A percentile compares a stretch with the other conserved stretches of the same genome.
Evolutionary conservation across 371 early-diverging fungal species (phyloP).

Genomic region (Lichtheimia ornata): DNA sequence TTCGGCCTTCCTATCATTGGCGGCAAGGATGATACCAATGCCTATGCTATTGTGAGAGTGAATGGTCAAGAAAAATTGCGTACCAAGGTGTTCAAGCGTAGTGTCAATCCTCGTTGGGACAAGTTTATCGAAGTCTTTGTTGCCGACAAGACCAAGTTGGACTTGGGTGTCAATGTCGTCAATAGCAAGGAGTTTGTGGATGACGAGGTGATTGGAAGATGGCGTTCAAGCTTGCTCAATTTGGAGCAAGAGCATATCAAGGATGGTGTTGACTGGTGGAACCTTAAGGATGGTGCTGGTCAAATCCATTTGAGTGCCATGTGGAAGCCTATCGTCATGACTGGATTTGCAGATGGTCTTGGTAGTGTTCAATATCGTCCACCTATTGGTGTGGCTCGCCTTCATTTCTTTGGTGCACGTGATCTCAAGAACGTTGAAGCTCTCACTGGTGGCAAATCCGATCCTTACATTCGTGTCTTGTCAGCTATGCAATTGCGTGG

Average conservation of each 20-base stretch:
- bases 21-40: slow-evolving; percentile 36
- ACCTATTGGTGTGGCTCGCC: slow-evolving; percentile 83
- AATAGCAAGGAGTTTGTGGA: slow-evolving; percentile 32
- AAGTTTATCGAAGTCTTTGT: slow-evolving; percentile 48
- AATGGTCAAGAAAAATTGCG: slow-evolving; percentile 38
- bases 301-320: slow-evolving; percentile 51
- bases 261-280: slow-evolving; percentile 55
- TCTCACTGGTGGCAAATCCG: slow-evolving; percentile 72
- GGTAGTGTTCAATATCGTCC: slow-evolving; percentile 46
- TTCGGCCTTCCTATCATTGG: slow-evolving; percentile 43
- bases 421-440: slow-evolving; percentile 76
- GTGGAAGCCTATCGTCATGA: slow-evolving; percentile 65
- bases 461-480: slow-evolving; percentile 81
- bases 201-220: slow-evolving; percentile 33
- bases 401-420: slow-evolving; percentile 74
- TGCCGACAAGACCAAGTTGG: slow-evolving; percentile 42
- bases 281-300: slow-evolving; percentile 46
- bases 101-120: slow-evolving; percentile 58
- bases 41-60: slow-evolving; percentile 49
- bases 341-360: slow-evolving; percentile 42
- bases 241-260: slow-evolving; percentile 37
- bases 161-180: slow-evolving; percentile 32
- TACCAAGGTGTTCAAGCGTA: slow-evolving; percentile 53
- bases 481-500: slow-evolving; percentile 62
- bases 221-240: slow-evolving; percentile 24